A percentile compares a stretch with the other conserved stretches of the same genome.
phyloP scores from a whole-genome alignment of 176 grass and related monocot species.

The Eleusine indica region DNA sequence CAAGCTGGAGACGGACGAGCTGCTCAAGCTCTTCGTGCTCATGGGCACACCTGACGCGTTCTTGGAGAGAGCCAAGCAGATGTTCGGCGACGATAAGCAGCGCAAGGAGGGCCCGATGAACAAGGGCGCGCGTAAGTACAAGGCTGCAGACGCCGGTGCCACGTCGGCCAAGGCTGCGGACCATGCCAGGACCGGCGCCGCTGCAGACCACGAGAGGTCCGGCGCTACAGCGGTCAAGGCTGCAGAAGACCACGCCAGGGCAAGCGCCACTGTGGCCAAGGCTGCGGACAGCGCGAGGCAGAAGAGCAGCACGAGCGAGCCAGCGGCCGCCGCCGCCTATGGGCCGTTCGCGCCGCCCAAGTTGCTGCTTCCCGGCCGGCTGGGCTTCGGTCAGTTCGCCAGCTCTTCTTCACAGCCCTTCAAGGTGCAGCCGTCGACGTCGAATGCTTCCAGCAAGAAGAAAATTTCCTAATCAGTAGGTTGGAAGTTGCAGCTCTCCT shows the following conservation, averaged over 20 bases:
- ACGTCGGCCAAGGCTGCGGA: background rate
- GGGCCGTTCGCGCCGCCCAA: constrained; percentile 47
- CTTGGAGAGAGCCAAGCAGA: constrained; percentile 44
- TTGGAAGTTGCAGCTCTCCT: background rate
- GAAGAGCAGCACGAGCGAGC: background rate
- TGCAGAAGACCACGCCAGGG: background rate
- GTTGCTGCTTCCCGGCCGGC: constrained; percentile 35
- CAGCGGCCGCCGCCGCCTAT: background rate
- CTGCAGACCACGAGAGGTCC: background rate
- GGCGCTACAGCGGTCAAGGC: background rate
- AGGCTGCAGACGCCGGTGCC: background rate
- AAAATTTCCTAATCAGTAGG: background rate
- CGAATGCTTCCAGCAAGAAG: constrained; percentile 28
- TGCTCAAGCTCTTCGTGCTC: constrained; percentile 47
- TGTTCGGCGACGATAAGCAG: background rate
- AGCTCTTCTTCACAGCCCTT: constrained; percentile 36
- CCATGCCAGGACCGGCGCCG: background rate
- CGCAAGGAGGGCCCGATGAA: background rate
- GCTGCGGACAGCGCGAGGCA: background rate
- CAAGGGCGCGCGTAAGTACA: background rate
- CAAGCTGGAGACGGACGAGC: constrained; percentile 57
- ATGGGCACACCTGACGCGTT: constrained; percentile 42
- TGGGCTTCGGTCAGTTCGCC: constrained; percentile 53
- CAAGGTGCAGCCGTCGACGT: constrained; percentile 28
- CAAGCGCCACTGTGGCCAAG: background rate